Evolutionary conservation across 1,139 yeast species (phyloP).

Genomic region (Candida tropicalis): DNA sequence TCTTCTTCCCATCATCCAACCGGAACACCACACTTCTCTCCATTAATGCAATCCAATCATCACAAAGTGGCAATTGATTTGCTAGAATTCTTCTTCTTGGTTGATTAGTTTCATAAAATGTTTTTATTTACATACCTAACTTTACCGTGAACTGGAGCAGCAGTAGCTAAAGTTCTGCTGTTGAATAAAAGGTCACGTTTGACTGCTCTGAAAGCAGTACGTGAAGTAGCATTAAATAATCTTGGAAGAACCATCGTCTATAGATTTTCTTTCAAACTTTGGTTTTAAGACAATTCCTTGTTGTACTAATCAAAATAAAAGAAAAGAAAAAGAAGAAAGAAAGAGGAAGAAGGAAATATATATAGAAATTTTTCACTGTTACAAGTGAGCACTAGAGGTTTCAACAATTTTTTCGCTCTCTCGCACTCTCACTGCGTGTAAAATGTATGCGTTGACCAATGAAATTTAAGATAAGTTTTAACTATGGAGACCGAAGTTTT

Average conservation of each 20-base stretch:
- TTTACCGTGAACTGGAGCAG: slow-evolving; percentile 83
- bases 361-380: slow-evolving; percentile 10
- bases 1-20: too few species aligned
- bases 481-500: slow-evolving; percentile 5
- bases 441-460: slow-evolving; percentile 5
- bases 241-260: slow-evolving; percentile 75
- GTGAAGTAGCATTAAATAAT: slow-evolving; percentile 87
- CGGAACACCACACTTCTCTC: too few species aligned
- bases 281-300: slow-evolving; percentile 18
- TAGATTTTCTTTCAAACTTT: slow-evolving; percentile 21
- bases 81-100: slow-evolving; percentile 3
- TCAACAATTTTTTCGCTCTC: slow-evolving; percentile 8
- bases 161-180: slow-evolving; percentile 84
- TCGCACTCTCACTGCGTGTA: slow-evolving; percentile 5
- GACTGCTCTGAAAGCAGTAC: slow-evolving; percentile 89
- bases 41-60: too few species aligned
- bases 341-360: slow-evolving; percentile 14
- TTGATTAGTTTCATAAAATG: not conserved
- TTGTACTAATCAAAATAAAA: slow-evolving; percentile 14
- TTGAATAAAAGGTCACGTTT: slow-evolving; percentile 72
- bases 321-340: slow-evolving; percentile 17
- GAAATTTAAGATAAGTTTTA: slow-evolving; percentile 2
- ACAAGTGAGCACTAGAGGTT: slow-evolving; percentile 4
- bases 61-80: too few species aligned
- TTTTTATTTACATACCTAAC: slow-evolving; percentile 69